These are phyloP conservation scores for Cordyceps cicadae DNA, from an alignment of 2,329 filamentous ascomycete genomes.

Conservation along the genomic window DNA sequence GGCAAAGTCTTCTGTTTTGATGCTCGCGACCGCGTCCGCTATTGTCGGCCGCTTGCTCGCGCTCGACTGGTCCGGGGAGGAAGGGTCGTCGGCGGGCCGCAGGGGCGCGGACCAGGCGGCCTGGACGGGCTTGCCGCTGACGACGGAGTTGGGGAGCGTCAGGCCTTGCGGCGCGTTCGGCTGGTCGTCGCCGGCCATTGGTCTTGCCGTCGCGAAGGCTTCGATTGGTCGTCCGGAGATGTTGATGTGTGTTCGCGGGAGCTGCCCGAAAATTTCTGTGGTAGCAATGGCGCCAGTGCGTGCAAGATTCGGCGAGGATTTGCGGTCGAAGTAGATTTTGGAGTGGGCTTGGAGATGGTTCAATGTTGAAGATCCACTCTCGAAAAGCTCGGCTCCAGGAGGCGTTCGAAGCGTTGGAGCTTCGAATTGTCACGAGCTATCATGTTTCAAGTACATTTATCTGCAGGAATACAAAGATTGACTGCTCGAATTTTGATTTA, in stretches of 20 bases:
- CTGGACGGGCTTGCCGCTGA: slow-evolving; percentile 4
- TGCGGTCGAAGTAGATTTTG: not conserved
- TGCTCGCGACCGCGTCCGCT: slow-evolving; percentile 55
- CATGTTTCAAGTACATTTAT: no score
- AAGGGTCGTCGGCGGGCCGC: slow-evolving; percentile 11
- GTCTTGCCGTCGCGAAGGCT: not conserved
- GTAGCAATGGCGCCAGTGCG: not conserved
- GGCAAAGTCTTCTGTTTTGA: slow-evolving; percentile 61
- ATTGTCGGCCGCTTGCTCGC: slow-evolving; percentile 31
- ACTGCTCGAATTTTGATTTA: no score
- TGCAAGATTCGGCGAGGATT: not conserved
- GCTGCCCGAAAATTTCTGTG: not conserved
- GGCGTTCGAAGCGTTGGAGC: no score
- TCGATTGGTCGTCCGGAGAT: not conserved
- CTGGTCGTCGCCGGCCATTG: slow-evolving; percentile 4
- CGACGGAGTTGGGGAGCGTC: slow-evolving; percentile 5
- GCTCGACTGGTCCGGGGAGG: slow-evolving; percentile 12
- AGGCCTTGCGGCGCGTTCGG: not conserved
- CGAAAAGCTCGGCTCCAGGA: not conserved
- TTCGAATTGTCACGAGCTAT: no score
- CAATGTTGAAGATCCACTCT: slow-evolving; percentile 7
- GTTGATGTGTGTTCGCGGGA: not conserved
- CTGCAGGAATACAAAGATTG: no score
- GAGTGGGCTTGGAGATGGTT: not conserved
- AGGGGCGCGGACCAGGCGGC: slow-evolving; percentile 8